Evolutionary conservation across 208 protist species (phyloP).

Genomic region (Porcisia hertigi): DNA sequence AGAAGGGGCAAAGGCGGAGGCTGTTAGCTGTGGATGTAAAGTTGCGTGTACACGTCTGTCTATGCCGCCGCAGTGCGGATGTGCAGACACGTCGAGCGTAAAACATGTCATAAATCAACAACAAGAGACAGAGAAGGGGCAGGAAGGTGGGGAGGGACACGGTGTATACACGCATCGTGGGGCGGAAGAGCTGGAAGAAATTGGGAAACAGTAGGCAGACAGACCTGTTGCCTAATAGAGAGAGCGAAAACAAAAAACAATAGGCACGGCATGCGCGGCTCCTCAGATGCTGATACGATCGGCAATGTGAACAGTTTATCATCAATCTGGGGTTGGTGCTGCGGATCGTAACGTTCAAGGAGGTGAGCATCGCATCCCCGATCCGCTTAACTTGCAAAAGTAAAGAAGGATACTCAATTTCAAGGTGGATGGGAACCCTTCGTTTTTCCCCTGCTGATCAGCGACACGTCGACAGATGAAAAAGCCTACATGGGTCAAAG

Average conservation of each 20-base stretch:
- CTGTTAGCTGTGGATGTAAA: not conserved
- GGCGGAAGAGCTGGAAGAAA: not conserved
- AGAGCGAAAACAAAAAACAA: not conserved
- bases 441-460: not conserved
- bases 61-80: too few species aligned
- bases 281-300: not conserved
- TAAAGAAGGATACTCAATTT: not conserved
- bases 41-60: slow-evolving; percentile 5
- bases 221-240: not conserved
- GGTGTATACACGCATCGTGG: too few species aligned
- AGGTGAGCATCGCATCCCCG: not conserved
- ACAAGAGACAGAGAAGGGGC: too few species aligned
- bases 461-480: not conserved
- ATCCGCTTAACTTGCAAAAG: not conserved
- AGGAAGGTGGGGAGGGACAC: too few species aligned
- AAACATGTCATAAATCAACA: too few species aligned
- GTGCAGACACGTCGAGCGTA: too few species aligned
- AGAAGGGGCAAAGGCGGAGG: not conserved
- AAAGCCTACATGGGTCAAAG: not conserved
- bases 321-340: not conserved
- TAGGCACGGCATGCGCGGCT: not conserved
- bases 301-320: not conserved
- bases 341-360: not conserved
- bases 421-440: too few species aligned
- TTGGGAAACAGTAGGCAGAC: too few species aligned